A percentile compares a stretch with the other conserved stretches of the same genome.
Evolutionary conservation across 2,329 filamentous ascomycete species (phyloP).

Genomic region (Sclerotinia spermophila): DNA sequence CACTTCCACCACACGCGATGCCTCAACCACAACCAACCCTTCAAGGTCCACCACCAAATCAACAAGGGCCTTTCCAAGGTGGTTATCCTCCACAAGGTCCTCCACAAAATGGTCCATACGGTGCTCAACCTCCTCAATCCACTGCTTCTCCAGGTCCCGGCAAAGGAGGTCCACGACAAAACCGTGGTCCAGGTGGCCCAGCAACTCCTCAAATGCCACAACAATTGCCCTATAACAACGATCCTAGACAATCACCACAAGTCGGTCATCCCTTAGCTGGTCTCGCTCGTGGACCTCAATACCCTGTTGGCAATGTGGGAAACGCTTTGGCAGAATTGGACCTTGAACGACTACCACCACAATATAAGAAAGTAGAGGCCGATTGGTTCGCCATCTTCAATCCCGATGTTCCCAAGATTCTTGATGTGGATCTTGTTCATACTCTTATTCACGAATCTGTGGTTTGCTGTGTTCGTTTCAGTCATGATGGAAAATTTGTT

Average conservation of each 20-base stretch:
- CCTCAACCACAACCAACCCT: conserved; percentile 56
- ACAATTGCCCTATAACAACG: conserved; percentile 79
- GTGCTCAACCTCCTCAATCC: conserved; percentile 74
- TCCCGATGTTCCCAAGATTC: conserved; percentile 77
- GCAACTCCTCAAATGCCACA: conserved; percentile 91
- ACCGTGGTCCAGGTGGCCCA: conserved; percentile 65
- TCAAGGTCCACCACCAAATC: conserved; percentile 48
- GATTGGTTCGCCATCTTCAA: conserved; percentile 99
- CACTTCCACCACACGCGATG: conserved; percentile 42
- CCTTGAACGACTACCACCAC: conserved; percentile 75
- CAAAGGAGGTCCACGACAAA: conserved; percentile 59
- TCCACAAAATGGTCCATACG: conserved; percentile 63
- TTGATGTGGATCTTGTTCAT: conserved; percentile 93
- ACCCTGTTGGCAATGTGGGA: conserved; percentile 49
- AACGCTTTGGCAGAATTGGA: conserved; percentile 83
- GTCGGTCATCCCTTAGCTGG: conserved; percentile 79
- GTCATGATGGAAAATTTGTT: conserved; percentile 89
- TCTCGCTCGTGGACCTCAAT: conserved; percentile 42
- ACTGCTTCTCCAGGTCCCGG: conserved; percentile 84
- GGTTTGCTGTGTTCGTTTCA: conserved; percentile 97
- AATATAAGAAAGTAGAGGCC: conserved; percentile 81
- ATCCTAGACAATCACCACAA: conserved; percentile 78
- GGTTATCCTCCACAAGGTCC: conserved; percentile 46
- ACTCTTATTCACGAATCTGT: conserved; percentile 92
- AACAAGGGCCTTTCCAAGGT: conserved; percentile 67